A percentile compares a stretch with the other conserved stretches of the same genome.
phyloP scores from a whole-genome alignment of 305 asterid species.

The Striga hermonthica region DNA sequence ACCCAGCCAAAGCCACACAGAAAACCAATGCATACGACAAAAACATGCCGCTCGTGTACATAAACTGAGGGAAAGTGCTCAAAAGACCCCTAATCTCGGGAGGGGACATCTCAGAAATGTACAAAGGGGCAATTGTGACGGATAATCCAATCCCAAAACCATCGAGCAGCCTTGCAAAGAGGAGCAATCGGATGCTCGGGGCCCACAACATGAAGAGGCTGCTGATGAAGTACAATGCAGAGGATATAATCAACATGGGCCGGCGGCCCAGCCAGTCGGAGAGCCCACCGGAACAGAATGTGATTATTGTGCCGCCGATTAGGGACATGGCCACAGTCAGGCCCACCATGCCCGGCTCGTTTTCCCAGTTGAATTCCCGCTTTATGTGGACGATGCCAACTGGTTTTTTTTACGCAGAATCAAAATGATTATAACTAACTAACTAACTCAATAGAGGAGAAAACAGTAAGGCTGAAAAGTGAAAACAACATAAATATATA shows the following conservation, averaged over 20 bases:
- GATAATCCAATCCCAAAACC: constrained; percentile 68
- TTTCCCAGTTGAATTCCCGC: constrained; percentile 52
- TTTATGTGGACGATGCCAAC: constrained; percentile 57
- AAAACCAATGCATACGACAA: constrained; percentile 55
- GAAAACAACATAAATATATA: not conserved
- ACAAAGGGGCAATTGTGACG: constrained; percentile 58
- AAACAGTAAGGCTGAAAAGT: not conserved
- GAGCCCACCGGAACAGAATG: constrained; percentile 53
- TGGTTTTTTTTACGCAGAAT: constrained; percentile 20
- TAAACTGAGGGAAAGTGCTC: constrained; percentile 68
- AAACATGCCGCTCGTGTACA: constrained; percentile 55
- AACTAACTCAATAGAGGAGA: not conserved
- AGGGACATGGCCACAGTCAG: constrained; percentile 60
- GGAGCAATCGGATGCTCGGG: constrained; percentile 57
- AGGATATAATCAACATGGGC: constrained; percentile 62
- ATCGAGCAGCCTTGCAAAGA: constrained; percentile 56
- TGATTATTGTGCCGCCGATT: constrained; percentile 56
- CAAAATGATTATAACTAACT: not conserved
- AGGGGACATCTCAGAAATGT: constrained; percentile 69
- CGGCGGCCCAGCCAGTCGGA: constrained; percentile 59
- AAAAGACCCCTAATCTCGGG: constrained; percentile 60
- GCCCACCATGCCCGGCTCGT: constrained; percentile 55
- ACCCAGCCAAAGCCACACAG: constrained; percentile 50
- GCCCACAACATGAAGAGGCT: constrained; percentile 65
- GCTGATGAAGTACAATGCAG: constrained; percentile 47